Evolutionary conservation across 495 filamentous ascomycete species (phyloP).

Genomic region (Talaromyces nanjingensis): DNA sequence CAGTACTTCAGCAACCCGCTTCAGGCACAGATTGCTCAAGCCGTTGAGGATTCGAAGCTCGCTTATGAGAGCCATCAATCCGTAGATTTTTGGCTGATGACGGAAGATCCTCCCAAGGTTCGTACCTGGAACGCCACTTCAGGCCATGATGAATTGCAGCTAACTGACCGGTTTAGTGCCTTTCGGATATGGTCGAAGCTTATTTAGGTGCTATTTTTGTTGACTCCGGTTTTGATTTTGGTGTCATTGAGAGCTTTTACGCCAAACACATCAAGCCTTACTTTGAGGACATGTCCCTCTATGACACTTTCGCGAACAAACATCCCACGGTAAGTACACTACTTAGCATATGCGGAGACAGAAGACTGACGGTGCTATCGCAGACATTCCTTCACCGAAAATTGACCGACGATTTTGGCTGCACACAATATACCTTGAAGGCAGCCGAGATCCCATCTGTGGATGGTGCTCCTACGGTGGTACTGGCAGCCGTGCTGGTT

Average conservation of each 20-base stretch:
- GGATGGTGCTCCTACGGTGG: constrained; percentile 36
- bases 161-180: constrained; percentile 38
- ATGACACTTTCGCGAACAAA: constrained; percentile 82
- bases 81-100: constrained; percentile 72
- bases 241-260: constrained; percentile 70
- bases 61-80: constrained; percentile 45
- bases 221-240: constrained; percentile 77
- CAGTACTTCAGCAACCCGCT: constrained; percentile 51
- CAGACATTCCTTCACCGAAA: constrained; percentile 49
- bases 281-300: constrained; percentile 83
- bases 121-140: background rate
- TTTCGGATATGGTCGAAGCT: constrained; percentile 84
- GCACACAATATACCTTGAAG: constrained; percentile 49
- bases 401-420: constrained; percentile 44
- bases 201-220: constrained; percentile 90
- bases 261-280: constrained; percentile 60
- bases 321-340: constrained; percentile 59
- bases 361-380: background rate
- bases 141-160: background rate
- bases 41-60: constrained; percentile 58
- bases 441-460: constrained; percentile 38
- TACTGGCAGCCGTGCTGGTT: constrained; percentile 70
- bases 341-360: background rate
- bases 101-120: constrained; percentile 68
- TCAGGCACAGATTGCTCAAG: constrained; percentile 58